phyloP scores from a whole-genome alignment of 208 protist species.

The Trypanosomatidae sp. region DNA sequence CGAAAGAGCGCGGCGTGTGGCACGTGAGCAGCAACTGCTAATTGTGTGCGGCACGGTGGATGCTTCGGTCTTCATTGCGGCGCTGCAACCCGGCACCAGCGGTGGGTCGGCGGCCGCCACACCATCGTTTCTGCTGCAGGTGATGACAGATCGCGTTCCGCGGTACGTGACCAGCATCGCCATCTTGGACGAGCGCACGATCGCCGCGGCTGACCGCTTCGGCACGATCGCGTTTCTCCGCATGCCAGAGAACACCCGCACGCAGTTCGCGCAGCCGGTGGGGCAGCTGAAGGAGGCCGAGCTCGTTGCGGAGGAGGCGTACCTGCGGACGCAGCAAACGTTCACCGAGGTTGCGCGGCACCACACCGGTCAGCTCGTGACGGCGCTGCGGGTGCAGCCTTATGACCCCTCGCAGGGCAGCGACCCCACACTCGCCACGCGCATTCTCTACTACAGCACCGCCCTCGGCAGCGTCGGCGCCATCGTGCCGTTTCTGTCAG shows the following conservation, averaged over 20 bases:
- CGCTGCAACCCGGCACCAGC: conserved; percentile 42
- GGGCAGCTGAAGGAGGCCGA: conserved; percentile 53
- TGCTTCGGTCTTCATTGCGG: conserved; percentile 72
- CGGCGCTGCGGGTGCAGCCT: conserved; percentile 43
- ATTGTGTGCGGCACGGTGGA: conserved; percentile 70
- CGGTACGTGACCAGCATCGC: conserved; percentile 60
- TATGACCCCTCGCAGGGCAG: conserved; percentile 52
- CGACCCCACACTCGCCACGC: conserved; percentile 33
- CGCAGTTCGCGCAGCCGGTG: conserved; percentile 61
- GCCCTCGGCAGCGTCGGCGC: conserved; percentile 66
- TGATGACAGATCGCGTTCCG: conserved; percentile 66
- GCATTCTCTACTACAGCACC: conserved; percentile 73
- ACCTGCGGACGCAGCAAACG: conserved; percentile 46
- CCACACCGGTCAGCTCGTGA: conserved; percentile 65
- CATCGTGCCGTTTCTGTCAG: conserved; percentile 60
- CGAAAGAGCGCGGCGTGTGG: conserved; percentile 21
- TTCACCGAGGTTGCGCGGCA: conserved; percentile 68
- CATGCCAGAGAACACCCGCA: conserved; percentile 47
- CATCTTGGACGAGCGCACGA: conserved; percentile 71
- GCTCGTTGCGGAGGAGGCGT: conserved; percentile 41
- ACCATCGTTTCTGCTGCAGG: conserved; percentile 62
- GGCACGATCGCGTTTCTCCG: conserved; percentile 70
- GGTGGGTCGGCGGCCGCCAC: conserved; percentile 1
- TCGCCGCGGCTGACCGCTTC: conserved; percentile 72
- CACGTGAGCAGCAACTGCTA: conserved; percentile 54